These are phyloP conservation scores for Flammula alnicola DNA, from an alignment of 1,284 basidiomycete genomes.

Conservation along the genomic window DNA sequence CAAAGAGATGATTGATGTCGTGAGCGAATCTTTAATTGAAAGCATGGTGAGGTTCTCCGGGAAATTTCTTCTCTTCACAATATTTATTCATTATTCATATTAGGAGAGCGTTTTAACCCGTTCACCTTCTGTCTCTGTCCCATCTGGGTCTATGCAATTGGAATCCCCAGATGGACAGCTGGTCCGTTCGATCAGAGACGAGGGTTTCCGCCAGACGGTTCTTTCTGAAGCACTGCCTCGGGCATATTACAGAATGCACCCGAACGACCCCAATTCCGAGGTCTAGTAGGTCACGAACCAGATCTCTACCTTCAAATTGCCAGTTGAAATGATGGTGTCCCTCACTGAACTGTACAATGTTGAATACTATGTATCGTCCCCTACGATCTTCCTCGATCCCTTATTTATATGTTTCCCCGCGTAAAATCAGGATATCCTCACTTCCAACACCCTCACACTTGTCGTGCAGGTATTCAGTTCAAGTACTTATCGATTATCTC, in stretches of 20 bases:
- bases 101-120: constrained; percentile 26
- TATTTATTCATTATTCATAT: constrained; percentile 4
- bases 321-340: constrained; percentile 4
- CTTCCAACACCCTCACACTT: too few relatives aligned
- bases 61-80: not conserved
- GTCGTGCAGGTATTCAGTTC: too few relatives aligned
- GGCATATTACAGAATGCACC: constrained; percentile 27
- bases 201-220: constrained; percentile 26
- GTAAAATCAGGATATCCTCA: too few relatives aligned
- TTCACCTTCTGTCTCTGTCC: constrained; percentile 7
- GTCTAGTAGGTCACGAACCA: constrained; percentile 3
- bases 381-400: constrained; percentile 2
- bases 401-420: too few relatives aligned
- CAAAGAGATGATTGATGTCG: constrained; percentile 36
- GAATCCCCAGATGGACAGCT: constrained; percentile 23
- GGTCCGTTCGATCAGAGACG: constrained; percentile 23
- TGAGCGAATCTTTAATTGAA: constrained; percentile 33
- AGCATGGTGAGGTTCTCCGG: constrained; percentile 28
- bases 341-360: not conserved
- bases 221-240: constrained; percentile 28
- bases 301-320: constrained; percentile 1
- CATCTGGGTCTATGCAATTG: constrained; percentile 16
- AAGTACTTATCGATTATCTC: too few relatives aligned
- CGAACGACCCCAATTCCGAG: constrained; percentile 9
- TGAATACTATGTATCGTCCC: not conserved